Percentiles rank a stretch among this genome's conserved stretches.
Conservation (phyloP, 805 yeast genomes). For the Komagataella pastoris region DNA sequence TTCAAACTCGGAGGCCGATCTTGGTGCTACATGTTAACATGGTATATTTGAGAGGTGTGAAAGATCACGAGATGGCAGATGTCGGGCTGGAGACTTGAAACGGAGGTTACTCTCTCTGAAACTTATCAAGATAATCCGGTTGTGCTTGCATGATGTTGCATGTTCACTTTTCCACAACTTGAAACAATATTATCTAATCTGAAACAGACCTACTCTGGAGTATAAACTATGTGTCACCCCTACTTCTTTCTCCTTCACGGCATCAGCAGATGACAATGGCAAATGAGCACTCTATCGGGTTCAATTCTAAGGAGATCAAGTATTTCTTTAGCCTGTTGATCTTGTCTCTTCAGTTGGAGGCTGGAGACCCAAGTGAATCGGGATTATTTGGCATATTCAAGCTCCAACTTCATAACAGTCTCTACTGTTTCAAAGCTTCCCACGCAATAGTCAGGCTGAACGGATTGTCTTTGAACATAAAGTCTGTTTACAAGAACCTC, state of each 20-base stretch:
- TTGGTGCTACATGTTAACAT: no score
- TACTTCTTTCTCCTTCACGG: background rate
- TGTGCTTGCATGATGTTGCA: background rate
- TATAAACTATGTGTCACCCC: background rate
- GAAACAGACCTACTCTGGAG: background rate
- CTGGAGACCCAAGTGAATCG: background rate
- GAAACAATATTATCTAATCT: background rate
- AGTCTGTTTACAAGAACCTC: conserved; percentile 35
- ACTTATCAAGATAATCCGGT: background rate
- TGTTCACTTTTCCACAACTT: background rate
- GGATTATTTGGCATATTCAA: background rate
- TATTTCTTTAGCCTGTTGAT: background rate
- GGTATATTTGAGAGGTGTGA: background rate
- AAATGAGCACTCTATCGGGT: background rate
- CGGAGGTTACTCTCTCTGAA: background rate
- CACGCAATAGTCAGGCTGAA: conserved; percentile 42
- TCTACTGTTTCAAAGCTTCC: conserved; percentile 38
- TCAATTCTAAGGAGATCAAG: background rate
- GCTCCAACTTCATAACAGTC: conserved; percentile 12
- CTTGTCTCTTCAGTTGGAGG: background rate
- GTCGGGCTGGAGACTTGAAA: background rate
- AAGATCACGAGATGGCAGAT: background rate
- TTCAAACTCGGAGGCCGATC: background rate
- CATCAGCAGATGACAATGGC: background rate
- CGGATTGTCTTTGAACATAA: conserved; percentile 31